These are phyloP conservation scores for Chlorophyllum brunneum DNA, from an alignment of 768 basidiomycete species.

Conservation along the genomic window DNA sequence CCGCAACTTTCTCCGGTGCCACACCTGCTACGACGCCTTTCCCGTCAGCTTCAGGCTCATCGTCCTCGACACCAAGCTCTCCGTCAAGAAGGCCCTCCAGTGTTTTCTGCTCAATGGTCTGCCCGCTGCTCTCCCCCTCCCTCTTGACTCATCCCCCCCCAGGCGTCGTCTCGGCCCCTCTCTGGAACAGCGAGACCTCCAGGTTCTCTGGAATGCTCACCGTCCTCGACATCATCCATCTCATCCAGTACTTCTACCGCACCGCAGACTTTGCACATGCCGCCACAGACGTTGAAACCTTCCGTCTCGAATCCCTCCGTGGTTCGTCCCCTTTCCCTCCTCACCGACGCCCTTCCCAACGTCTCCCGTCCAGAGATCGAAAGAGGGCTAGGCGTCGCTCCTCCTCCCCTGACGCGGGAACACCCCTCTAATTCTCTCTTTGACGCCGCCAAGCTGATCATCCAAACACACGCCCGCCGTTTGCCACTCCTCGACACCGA, in stretches of 20 bases:
- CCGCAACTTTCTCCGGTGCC: conserved; percentile 76
- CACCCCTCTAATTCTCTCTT: conserved; percentile 86
- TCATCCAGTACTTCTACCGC: conserved; percentile 97
- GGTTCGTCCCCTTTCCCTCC: conserved; percentile 44
- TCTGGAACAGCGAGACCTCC: conserved; percentile 95
- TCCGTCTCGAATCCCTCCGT: conserved; percentile 84
- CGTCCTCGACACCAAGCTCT: conserved; percentile 93
- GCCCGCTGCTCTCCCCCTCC: conserved; percentile 6
- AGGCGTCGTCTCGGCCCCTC: conserved; percentile 97
- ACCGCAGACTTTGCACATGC: conserved; percentile 84
- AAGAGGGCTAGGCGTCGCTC: conserved; percentile 84
- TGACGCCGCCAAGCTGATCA: conserved; percentile 85
- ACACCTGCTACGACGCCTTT: conserved; percentile 93
- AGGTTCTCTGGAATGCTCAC: conserved; percentile 98
- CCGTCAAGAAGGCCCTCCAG: conserved; percentile 91
- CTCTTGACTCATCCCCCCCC: conserved; percentile 15
- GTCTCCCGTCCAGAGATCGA: conserved; percentile 74
- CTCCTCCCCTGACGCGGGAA: conserved; percentile 85
- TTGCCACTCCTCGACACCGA: conserved; percentile 92
- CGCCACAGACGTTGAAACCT: conserved; percentile 86
- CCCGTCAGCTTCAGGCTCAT: conserved; percentile 96
- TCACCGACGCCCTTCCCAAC: conserved; percentile 6
- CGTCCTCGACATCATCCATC: conserved; percentile 97
- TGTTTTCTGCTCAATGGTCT: conserved; percentile 80
- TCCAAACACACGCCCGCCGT: conserved; percentile 92